A percentile compares a stretch with the other conserved stretches of the same genome.
Conservation (phyloP, 169 alveolate genomes). For the Amoebophrya sp. region DNA sequence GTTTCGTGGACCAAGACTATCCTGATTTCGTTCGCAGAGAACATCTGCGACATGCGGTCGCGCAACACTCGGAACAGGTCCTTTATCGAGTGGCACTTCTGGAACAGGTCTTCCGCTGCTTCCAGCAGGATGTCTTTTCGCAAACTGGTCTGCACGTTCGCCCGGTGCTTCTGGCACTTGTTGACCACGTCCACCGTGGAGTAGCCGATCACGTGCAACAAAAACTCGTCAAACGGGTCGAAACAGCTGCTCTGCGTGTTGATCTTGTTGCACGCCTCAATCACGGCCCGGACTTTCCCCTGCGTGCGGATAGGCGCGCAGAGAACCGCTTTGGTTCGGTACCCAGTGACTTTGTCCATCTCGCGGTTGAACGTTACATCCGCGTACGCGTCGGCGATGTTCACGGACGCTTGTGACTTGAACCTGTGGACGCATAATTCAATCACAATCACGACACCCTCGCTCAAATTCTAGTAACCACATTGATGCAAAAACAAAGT, state of each 20-base stretch:
- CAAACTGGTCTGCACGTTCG: not conserved
- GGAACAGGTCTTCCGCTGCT: not conserved
- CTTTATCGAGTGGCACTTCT: not conserved
- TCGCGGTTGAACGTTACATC: not conserved
- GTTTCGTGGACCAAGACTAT: not conserved
- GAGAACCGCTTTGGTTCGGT: not conserved
- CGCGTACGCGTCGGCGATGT: not conserved
- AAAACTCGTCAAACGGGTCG: not conserved
- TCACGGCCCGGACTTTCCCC: not conserved
- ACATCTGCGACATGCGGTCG: not conserved
- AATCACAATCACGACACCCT: too few species aligned
- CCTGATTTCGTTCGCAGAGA: not conserved
- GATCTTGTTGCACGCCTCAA: not conserved
- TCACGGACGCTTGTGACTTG: not conserved
- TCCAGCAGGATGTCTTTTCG: not conserved
- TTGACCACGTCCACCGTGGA: not conserved
- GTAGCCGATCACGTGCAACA: not conserved
- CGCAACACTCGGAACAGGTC: not conserved
- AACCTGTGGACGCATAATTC: too few species aligned
- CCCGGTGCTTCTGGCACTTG: not conserved
- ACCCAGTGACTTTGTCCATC: not conserved
- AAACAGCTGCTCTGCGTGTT: not conserved
- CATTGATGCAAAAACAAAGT: too few species aligned
- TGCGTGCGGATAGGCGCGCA: not conserved
- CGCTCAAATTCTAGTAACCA: too few species aligned